These are phyloP conservation scores for Cladosporium sp. DNA, from an alignment of 2,329 filamentous ascomycete genomes.

Conservation along the genomic window DNA sequence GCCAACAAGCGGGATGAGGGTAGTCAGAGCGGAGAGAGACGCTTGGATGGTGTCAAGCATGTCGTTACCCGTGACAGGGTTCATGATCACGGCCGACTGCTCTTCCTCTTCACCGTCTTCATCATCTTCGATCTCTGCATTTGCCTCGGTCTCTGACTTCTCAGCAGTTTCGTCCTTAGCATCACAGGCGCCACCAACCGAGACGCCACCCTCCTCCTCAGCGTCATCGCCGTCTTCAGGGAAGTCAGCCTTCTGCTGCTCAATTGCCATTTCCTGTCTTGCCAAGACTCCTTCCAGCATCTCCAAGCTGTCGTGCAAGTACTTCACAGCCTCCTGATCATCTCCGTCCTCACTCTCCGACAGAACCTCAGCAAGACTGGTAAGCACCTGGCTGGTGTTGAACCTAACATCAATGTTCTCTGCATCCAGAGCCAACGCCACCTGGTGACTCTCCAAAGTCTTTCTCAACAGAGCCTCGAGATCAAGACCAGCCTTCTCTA, in stretches of 20 bases:
- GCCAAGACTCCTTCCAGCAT: slow-evolving; percentile 51
- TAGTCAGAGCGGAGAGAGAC: slow-evolving; percentile 49
- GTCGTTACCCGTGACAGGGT: slow-evolving; percentile 60
- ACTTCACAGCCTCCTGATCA: slow-evolving; percentile 45
- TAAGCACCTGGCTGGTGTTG: slow-evolving; percentile 67
- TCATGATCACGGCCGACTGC: slow-evolving; percentile 64
- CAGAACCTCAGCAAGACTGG: slow-evolving; percentile 59
- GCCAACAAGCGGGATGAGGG: slow-evolving; percentile 48
- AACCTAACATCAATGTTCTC: slow-evolving; percentile 66
- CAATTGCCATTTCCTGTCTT: slow-evolving; percentile 43
- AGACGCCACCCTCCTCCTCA: slow-evolving; percentile 14
- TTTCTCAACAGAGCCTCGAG: slow-evolving; percentile 54
- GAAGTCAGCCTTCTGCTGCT: slow-evolving; percentile 34
- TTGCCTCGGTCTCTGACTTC: slow-evolving; percentile 23
- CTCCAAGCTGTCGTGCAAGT: slow-evolving; percentile 58
- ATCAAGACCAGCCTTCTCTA: slow-evolving; percentile 53
- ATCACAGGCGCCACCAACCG: slow-evolving; percentile 22
- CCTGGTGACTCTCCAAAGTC: slow-evolving; percentile 60
- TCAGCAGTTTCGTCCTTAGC: slow-evolving; percentile 31
- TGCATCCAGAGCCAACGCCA: slow-evolving; percentile 56
- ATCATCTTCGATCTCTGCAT: slow-evolving; percentile 16
- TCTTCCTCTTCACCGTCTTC: slow-evolving; percentile 40
- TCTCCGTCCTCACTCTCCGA: slow-evolving; percentile 48
- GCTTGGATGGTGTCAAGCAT: slow-evolving; percentile 66
- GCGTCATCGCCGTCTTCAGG: slow-evolving; percentile 22